A percentile compares a stretch with the other conserved stretches of the same genome.
phyloP scores from a whole-genome alignment of 2,329 filamentous ascomycete species.

The Aspergillus quadrilineatus region DNA sequence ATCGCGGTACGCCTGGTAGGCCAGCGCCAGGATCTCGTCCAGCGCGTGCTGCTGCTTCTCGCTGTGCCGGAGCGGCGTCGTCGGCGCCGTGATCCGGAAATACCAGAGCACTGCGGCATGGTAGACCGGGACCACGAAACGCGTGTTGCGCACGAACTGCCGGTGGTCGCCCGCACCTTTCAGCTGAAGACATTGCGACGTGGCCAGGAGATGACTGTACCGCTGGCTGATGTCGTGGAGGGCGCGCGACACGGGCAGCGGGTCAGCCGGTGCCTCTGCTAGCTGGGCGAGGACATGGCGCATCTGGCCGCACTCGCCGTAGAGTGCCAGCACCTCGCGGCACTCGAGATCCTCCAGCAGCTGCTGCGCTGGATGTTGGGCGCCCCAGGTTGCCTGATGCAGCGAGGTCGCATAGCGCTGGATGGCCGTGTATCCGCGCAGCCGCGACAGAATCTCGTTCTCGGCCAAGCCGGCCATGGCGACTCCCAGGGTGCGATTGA shows the following conservation, averaged over 20 bases:
- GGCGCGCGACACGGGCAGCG: not conserved
- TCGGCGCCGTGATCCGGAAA: not conserved
- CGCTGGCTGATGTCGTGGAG: not conserved
- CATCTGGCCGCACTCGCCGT: not conserved
- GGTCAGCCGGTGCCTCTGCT: not conserved
- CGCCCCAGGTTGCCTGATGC: not conserved
- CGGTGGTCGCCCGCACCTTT: not conserved
- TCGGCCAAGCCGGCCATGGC: no score
- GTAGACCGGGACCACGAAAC: not conserved
- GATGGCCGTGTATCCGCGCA: no score
- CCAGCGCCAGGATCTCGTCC: not conserved
- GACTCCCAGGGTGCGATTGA: no score
- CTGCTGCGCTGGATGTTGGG: not conserved
- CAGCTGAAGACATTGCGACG: not conserved
- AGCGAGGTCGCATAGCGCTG: not conserved
- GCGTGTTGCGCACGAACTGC: not conserved
- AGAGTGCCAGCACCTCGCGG: not conserved
- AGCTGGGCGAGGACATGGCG: not conserved
- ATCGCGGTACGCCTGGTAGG: not conserved
- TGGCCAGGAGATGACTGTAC: not conserved
- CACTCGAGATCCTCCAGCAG: not conserved
- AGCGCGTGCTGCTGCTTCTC: not conserved
- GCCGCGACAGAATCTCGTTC: no score
- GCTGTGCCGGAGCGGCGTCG: not conserved
- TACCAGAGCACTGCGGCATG: not conserved